Conservation (phyloP, 73 alveolate species). For the Symbiodinium pilosum region DNA sequence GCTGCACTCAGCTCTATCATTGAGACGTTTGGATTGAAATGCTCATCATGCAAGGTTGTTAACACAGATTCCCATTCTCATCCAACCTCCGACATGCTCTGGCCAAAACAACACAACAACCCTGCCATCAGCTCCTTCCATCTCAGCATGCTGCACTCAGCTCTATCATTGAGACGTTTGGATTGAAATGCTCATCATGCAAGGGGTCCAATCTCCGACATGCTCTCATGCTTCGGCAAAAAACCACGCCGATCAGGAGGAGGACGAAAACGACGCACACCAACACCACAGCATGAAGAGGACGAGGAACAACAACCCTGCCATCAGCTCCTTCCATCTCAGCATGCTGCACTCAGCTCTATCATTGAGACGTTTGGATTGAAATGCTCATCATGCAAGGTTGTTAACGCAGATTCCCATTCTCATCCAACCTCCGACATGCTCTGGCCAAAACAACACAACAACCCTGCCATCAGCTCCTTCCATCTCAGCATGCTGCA, state of each 20-base stretch:
- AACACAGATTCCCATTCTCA: not conserved
- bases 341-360: slow-evolving; percentile 5
- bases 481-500: slow-evolving; percentile 35
- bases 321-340: not conserved
- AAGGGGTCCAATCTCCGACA: too few species aligned
- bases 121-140: too few species aligned
- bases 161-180: slow-evolving; percentile 70
- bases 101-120: too few species aligned
- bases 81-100: not conserved
- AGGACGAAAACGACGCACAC: not conserved
- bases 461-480: too few species aligned
- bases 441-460: too few species aligned
- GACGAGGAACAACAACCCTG: not conserved
- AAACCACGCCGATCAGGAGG: too few species aligned
- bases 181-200: not conserved
- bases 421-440: not conserved
- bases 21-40: not conserved
- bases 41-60: too few species aligned
- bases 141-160: slow-evolving; percentile 50
- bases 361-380: slow-evolving; percentile 13
- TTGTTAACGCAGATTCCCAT: too few species aligned
- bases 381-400: not conserved
- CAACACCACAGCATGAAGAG: not conserved
- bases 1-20: slow-evolving; percentile 25
- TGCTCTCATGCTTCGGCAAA: too few species aligned